A percentile compares a stretch with the other conserved stretches of the same genome.
Conservation (phyloP, 225 moss, liverwort and hornwort species). For the Asterella californica region DNA sequence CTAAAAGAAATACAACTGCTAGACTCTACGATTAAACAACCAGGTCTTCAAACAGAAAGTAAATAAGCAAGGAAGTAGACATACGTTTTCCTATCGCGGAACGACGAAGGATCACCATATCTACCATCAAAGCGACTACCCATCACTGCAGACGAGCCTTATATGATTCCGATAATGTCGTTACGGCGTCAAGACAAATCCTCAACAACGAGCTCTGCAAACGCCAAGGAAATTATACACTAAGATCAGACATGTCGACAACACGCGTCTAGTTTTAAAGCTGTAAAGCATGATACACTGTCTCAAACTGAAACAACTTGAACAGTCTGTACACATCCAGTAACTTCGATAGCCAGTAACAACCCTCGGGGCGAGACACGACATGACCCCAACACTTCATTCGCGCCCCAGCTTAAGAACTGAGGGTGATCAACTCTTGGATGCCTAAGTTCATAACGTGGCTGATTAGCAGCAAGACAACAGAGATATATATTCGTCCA, state of each 20-base stretch:
- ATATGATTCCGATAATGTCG: background rate
- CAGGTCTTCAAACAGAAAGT: background rate
- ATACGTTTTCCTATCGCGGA: conserved; percentile 78
- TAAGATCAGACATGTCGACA: background rate
- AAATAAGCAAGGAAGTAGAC: background rate
- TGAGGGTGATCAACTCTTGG: too few relatives aligned
- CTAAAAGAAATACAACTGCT: background rate
- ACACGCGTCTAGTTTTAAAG: background rate
- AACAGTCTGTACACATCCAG: background rate
- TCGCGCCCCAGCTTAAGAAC: too few relatives aligned
- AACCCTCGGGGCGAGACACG: background rate
- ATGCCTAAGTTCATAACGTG: too few relatives aligned
- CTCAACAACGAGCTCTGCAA: conserved; percentile 2
- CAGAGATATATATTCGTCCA: too few relatives aligned
- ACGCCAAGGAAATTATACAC: background rate
- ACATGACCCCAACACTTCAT: background rate
- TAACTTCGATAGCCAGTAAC: background rate
- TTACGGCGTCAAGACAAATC: background rate
- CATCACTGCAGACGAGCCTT: conserved; percentile 9
- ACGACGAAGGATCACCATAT: conserved; percentile 82
- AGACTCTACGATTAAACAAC: too few relatives aligned
- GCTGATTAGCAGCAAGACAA: too few relatives aligned
- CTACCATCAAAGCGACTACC: conserved; percentile 73
- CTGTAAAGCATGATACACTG: too few relatives aligned
- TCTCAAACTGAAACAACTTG: background rate